These are phyloP conservation scores for Anisogramma anomala DNA, from an alignment of 2,329 filamentous ascomycete species.

Conservation along the genomic window DNA sequence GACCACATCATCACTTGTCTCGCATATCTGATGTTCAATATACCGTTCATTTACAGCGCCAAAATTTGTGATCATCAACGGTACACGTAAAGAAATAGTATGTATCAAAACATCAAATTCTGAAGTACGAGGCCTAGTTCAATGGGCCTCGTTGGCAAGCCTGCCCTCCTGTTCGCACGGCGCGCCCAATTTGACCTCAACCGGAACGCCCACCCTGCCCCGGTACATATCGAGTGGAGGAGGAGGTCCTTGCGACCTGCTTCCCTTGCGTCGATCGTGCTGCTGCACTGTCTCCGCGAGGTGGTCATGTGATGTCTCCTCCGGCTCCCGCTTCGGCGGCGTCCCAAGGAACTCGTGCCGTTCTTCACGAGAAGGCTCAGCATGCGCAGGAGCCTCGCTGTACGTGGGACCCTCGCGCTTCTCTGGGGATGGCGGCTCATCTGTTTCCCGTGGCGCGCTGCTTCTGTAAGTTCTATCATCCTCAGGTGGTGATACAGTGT, in stretches of 20 bases:
- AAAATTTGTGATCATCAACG: neutral
- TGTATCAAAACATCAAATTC: neutral
- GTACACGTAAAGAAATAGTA: neutral
- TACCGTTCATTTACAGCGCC: too few relatives aligned
- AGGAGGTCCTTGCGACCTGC: neutral
- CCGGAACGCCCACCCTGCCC: neutral
- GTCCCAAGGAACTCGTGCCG: neutral
- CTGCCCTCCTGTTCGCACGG: conserved; percentile 9
- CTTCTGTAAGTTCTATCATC: neutral
- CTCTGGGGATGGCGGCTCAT: neutral
- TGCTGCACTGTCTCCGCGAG: neutral
- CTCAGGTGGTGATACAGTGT: neutral
- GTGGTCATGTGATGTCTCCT: neutral
- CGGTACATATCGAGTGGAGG: neutral
- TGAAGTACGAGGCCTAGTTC: neutral
- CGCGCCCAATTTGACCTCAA: conserved; percentile 13
- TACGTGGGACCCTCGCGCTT: neutral
- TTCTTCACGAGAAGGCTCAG: neutral
- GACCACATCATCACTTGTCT: too few relatives aligned
- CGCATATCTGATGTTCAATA: too few relatives aligned
- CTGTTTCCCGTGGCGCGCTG: neutral
- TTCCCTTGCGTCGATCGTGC: conserved; percentile 1
- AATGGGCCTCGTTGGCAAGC: neutral
- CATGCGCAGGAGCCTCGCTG: neutral
- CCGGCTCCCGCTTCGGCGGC: neutral